Evolutionary conservation across 805 yeast species (phyloP).

Genomic region (Candida nanaspora): DNA sequence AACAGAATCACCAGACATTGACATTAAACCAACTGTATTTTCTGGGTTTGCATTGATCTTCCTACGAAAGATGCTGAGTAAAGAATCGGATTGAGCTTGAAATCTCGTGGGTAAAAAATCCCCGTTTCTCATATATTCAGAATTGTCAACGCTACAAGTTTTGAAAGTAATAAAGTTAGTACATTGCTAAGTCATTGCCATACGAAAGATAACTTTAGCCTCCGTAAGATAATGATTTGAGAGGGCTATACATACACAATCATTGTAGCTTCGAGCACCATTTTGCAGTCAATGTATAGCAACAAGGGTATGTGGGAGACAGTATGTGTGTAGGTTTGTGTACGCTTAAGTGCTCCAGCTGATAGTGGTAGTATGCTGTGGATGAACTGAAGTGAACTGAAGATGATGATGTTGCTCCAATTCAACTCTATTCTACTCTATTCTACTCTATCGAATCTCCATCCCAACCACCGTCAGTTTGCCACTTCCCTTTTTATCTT

Average conservation of each 20-base stretch:
- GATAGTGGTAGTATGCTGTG: no score
- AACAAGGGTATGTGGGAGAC: no score
- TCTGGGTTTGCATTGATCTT: constrained; percentile 90
- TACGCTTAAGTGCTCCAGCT: no score
- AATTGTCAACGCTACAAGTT: constrained; percentile 62
- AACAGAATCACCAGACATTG: constrained; percentile 82
- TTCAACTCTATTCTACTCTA: no score
- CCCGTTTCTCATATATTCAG: constrained; percentile 94
- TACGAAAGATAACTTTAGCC: not conserved
- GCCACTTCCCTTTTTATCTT: not conserved
- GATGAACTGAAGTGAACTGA: no score
- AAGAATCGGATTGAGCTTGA: constrained; percentile 88
- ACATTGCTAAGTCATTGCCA: not conserved
- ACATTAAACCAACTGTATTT: constrained; percentile 84
- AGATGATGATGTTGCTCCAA: no score
- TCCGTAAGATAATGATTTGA: no score
- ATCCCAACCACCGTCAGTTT: no score
- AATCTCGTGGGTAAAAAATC: constrained; percentile 84
- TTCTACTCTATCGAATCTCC: no score
- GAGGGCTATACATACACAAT: constrained; percentile 53
- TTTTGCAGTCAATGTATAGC: constrained; percentile 23
- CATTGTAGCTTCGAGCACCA: constrained; percentile 97
- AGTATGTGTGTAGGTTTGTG: no score
- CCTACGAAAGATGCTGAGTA: constrained; percentile 76
- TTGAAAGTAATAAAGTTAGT: not conserved